A percentile compares a stretch with the other conserved stretches of the same genome.
These are phyloP conservation scores for Cyclostephanos invisitatus DNA, from an alignment of 108 stramenopile species.

Conservation along the genomic window DNA sequence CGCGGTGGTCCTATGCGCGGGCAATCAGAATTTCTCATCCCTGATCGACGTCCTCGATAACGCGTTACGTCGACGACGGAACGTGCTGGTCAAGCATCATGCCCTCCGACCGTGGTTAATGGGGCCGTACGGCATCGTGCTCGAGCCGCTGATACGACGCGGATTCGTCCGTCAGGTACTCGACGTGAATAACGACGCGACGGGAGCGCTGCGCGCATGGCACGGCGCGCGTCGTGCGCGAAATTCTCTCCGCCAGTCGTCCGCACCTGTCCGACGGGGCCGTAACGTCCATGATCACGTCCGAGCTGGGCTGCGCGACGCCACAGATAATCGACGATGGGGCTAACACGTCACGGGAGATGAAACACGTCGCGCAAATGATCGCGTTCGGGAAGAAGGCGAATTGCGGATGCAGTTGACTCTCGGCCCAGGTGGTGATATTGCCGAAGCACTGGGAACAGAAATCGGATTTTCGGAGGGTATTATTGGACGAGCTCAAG, in stretches of 20 bases:
- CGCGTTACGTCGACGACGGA: not conserved
- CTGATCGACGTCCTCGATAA: conserved; percentile 23
- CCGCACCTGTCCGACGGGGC: conserved; percentile 1
- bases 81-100: conserved; percentile 30
- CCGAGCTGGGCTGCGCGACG: conserved; percentile 32
- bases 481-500: conserved; percentile 15
- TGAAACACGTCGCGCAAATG: conserved; percentile 2
- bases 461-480: conserved; percentile 20
- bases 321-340: conserved; percentile 16
- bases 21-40: conserved; percentile 27
- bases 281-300: conserved; percentile 12
- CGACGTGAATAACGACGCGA: conserved; percentile 13
- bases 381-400: conserved; percentile 25
- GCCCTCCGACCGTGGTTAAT: conserved; percentile 30
- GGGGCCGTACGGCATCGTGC: conserved; percentile 7
- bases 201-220: conserved; percentile 1
- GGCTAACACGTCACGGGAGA: conserved; percentile 12
- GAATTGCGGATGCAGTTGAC: conserved; percentile 35
- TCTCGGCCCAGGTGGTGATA: conserved; percentile 37
- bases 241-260: conserved; percentile 1
- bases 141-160: conserved; percentile 17
- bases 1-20: conserved; percentile 29
- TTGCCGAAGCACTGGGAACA: conserved; percentile 21
- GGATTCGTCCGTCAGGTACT: conserved; percentile 11
- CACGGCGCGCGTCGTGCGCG: conserved; percentile 15